Evolutionary conservation across 768 basidiomycete genomes (phyloP), one percentile per base, ranked within the genome.

Genomic region (Auriscalpium orientale): DNA sequence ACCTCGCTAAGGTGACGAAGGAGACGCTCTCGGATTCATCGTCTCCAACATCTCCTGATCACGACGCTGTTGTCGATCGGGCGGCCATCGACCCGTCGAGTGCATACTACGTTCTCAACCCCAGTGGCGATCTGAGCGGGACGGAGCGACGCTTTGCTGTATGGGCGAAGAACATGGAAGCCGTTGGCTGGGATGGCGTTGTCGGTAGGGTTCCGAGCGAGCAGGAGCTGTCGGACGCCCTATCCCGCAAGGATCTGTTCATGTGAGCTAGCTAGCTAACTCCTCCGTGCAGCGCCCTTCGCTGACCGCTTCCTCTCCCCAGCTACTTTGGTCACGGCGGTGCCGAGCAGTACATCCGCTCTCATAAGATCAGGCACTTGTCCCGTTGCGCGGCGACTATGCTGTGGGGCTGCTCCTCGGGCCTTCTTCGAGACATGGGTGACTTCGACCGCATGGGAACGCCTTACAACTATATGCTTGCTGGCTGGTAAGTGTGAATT

Each of bases 341-440:
- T 8, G 95, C 84, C 1, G 95, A 98, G 66, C 95, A 98, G 63
- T 99, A 95, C 65, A 78, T 91, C 8, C 86, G 91, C 3, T 91
- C 93, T 2, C 87, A 90, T 67, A 89, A 86, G 64, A 82, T 99
- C 53, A 79, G 91, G 8, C 80, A 86, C 57, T 76, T 98, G 36
- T 79, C 81, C 1, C 77, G 79, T n/a, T 98, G 97, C 67, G 95
- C 97, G 8, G 87, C 87, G 13, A 89, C 90, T 1, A 94, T 98
- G 91, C 79, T 99, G 3, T 99, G 95, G 97, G 97, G 97, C 1
- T 99, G 97, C 75, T 99, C 97, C 0, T 98, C 95, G 0, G 97
- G 95, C 10, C 72, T 81, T 1, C 69, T 99, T 59, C 79, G 80
- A 54, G 91, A 95, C 49, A 91, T 91, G 83, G 97, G 97, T 4